A percentile compares a stretch with the other conserved stretches of the same genome.
These are phyloP conservation scores for Penicillium coprophilum DNA, from an alignment of 495 filamentous ascomycete species.

Conservation along the genomic window DNA sequence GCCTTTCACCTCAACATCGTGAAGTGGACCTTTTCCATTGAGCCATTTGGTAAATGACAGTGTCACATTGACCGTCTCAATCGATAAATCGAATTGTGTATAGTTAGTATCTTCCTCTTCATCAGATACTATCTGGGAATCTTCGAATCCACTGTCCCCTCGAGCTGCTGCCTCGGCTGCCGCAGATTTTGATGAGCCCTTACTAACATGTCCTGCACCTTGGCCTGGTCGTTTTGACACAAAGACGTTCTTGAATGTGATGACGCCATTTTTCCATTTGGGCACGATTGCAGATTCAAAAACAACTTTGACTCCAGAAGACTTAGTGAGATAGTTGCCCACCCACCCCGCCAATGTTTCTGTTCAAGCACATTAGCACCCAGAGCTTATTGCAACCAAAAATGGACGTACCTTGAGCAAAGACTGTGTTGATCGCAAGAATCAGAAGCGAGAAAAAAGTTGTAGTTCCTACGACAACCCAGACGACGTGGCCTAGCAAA, in stretches of 20 bases:
- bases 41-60: conserved; percentile 98
- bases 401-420: conserved; percentile 73
- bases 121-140: conserved; percentile 31
- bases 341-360: conserved; percentile 92
- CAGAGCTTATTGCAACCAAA: background rate
- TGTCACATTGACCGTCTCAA: conserved; percentile 93
- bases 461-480: conserved; percentile 92
- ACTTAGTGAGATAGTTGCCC: conserved; percentile 92
- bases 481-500: conserved; percentile 86
- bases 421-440: conserved; percentile 88
- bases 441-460: conserved; percentile 95
- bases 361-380: conserved; percentile 33
- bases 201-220: conserved; percentile 72
- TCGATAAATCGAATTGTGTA: conserved; percentile 93
- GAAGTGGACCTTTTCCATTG: conserved; percentile 89
- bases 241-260: conserved; percentile 95
- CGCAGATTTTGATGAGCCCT: conserved; percentile 83
- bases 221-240: conserved; percentile 89
- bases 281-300: conserved; percentile 98
- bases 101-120: conserved; percentile 92
- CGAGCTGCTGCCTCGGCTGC: conserved; percentile 75
- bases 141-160: conserved; percentile 27
- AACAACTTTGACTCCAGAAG: conserved; percentile 90
- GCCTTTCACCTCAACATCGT: conserved; percentile 90
- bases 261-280: conserved; percentile 89